Evolutionary conservation across 371 early-diverging fungal genomes (phyloP).

Genomic region (Rhizopus stolonifer): DNA sequence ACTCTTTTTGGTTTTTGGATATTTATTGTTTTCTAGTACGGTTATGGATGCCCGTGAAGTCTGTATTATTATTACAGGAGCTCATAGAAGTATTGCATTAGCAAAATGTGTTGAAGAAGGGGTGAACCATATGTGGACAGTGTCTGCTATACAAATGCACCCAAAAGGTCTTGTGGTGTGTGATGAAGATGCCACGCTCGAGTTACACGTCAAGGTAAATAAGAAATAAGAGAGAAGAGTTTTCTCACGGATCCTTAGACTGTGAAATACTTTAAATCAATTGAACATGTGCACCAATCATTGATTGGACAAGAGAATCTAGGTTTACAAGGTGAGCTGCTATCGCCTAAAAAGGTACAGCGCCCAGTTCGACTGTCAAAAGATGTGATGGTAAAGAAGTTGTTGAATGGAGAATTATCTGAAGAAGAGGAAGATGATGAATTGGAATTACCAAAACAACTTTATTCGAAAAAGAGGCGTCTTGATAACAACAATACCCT

Average conservation of each 20-base stretch:
- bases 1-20: not conserved
- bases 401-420: conserved; percentile 12
- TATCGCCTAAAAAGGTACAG: conserved; percentile 20
- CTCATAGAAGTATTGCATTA: conserved; percentile 73
- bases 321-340: conserved; percentile 66
- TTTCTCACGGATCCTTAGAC: no score
- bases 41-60: conserved; percentile 89
- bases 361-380: conserved; percentile 13
- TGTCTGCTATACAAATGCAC: conserved; percentile 87
- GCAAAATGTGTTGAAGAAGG: conserved; percentile 86
- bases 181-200: conserved; percentile 88
- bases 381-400: conserved; percentile 24
- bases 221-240: no score
- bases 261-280: conserved; percentile 86
- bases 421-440: conserved; percentile 16
- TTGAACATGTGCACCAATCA: conserved; percentile 83
- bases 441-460: conserved; percentile 7
- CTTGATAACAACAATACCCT: not conserved
- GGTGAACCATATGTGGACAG: conserved; percentile 93
- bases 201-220: conserved; percentile 82
- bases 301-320: conserved; percentile 79
- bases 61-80: conserved; percentile 83
- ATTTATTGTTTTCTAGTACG: conserved; percentile 54
- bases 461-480: conserved; percentile 20
- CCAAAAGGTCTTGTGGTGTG: conserved; percentile 87